Evolutionary conservation across 305 asterid genomes (phyloP), one percentile per base, ranked within the genome.

Genomic region (Fraxinus floribunda): DNA sequence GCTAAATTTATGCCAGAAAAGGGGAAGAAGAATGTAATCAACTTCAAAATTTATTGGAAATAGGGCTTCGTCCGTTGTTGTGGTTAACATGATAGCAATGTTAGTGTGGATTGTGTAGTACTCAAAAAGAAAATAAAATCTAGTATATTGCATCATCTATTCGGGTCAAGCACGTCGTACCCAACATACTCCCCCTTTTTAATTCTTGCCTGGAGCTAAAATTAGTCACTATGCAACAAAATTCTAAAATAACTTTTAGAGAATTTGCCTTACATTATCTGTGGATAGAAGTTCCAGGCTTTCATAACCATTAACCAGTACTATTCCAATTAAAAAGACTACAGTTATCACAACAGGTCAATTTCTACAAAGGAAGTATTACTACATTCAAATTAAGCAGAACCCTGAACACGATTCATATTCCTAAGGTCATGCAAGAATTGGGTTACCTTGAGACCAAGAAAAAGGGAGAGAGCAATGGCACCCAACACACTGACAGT

Each of bases 401-500:
- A 64, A 64, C 2, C 73, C 15, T 2, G 11, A 20, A 64, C 35
- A 64, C 73, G 6, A 64, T 64, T 22, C 10, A 62, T 20, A 62
- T 52, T 52, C 79, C 60, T 18, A 29, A 24, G 11, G 6, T 64
- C 5, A 8, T 57, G 2, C 22, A 3, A 1, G 8, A 64, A 46
- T 30, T 2, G 1, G 6, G 24, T 41, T 81, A 93, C 98, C 98
- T 95, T 95, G 80, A 95, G 91, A 39, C 98, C 98, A 78, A 93
- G 97, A 88, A 92, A 38, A 8, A 95, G 97, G 75, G 98, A 92
- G 81, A 93, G 94, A 49, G 88, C 86, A 90, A 95, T 93, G 57
- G 98, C 98, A 82, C 86, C 90, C 88, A 95, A 86, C 80, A 95
- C 98, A 79, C 98, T 92, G 57, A 88, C 90, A 15, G 94, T 90